Percentiles rank a stretch among this genome's conserved stretches.
Evolutionary conservation across 106 monocot species (phyloP).

Genomic region (Dendrobium chrysotoxum): DNA sequence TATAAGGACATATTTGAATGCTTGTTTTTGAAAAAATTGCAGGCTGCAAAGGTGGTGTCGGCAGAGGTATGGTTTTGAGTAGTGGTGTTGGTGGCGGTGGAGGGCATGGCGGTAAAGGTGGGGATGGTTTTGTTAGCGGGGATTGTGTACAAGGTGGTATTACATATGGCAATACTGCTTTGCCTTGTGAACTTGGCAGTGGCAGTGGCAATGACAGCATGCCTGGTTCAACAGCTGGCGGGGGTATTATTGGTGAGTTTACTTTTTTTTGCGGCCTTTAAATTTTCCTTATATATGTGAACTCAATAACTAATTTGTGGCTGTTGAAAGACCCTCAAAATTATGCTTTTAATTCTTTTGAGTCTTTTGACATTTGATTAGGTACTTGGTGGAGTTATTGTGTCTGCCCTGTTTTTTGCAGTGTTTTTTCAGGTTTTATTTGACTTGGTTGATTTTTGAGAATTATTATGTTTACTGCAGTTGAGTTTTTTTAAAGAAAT

Average conservation of each 20-base stretch:
- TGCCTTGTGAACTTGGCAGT: conserved; percentile 97
- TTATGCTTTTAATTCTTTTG: background rate
- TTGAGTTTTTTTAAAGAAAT: background rate
- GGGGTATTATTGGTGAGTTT: conserved; percentile 80
- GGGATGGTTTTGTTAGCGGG: conserved; percentile 61
- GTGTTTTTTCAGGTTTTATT: background rate
- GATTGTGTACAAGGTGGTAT: conserved; percentile 59
- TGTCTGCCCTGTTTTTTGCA: background rate
- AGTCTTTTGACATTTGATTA: background rate
- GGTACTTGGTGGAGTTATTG: background rate
- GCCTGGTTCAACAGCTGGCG: conserved; percentile 76
- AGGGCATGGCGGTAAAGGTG: conserved; percentile 94
- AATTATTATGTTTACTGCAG: background rate
- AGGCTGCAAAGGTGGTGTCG: conserved; percentile 92
- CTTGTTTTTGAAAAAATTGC: conserved; percentile 6
- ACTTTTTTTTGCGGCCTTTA: background rate
- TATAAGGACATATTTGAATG: background rate
- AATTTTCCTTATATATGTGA: background rate
- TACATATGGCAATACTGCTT: conserved; percentile 64
- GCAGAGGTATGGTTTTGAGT: conserved; percentile 53
- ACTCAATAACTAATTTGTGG: background rate
- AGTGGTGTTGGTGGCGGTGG: conserved; percentile 88
- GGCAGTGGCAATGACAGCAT: conserved; percentile 87
- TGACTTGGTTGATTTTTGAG: background rate
- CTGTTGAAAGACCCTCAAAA: background rate